phyloP scores from a whole-genome alignment of 164 flowering plant genomes.

The Santalum album region DNA sequence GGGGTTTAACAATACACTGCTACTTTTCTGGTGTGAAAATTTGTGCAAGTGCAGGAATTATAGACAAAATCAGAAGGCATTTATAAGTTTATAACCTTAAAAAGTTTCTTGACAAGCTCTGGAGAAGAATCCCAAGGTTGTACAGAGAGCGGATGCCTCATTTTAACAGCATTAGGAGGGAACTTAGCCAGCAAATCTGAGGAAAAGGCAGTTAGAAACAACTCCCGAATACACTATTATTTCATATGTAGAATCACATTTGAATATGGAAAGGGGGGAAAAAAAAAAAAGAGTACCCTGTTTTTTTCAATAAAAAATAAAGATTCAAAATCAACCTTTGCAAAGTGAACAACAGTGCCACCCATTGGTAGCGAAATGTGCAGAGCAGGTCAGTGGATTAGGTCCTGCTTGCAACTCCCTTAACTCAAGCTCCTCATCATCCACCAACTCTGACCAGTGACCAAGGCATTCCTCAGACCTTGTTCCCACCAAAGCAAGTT shows the following conservation, averaged over 20 bases:
- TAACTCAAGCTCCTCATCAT: constrained; percentile 93
- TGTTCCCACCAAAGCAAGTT: constrained; percentile 45
- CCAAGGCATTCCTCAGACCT: constrained; percentile 24
- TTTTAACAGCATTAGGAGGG: constrained; percentile 78
- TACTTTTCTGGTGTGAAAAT: too few species aligned
- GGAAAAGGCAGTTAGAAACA: not conserved
- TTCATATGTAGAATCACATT: too few species aligned
- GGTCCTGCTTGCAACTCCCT: constrained; percentile 66
- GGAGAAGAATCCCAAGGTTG: constrained; percentile 86
- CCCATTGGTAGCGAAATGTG: constrained; percentile 45
- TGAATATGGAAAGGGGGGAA: too few species aligned
- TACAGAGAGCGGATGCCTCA: constrained; percentile 63
- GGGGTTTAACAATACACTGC: too few species aligned
- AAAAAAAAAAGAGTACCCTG: not conserved
- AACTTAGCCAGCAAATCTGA: constrained; percentile 78
- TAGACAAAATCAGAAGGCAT: not conserved
- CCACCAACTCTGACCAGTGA: constrained; percentile 33
- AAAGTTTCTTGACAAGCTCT: constrained; percentile 69
- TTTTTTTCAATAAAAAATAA: not conserved
- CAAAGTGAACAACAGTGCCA: constrained; percentile 70
- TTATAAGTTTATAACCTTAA: constrained; percentile 46
- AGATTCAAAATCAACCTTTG: constrained; percentile 46
- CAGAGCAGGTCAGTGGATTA: constrained; percentile 52
- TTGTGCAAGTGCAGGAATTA: too few species aligned
- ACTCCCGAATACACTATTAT: too few species aligned